Base-by-base conservation (phyloP, 1,139 yeast genomes). In the Saccharomyces hybrid region DNA sequence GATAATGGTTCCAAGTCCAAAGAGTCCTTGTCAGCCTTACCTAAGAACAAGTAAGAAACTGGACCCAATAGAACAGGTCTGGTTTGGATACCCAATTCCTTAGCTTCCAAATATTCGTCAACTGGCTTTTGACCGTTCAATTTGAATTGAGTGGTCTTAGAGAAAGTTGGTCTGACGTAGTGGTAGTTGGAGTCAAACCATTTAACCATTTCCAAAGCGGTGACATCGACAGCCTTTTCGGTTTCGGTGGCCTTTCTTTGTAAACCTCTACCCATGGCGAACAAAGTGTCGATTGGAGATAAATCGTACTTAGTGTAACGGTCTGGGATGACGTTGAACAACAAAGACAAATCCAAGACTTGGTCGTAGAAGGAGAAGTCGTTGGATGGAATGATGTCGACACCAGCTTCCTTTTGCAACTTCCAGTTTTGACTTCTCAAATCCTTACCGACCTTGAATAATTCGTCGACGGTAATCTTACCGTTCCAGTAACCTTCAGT, bases 181-280 rank as follows among this genome's bases (percentile, higher is more conserved):
- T 93, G 99, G 88, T 93, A 93, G 88, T 93, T 93, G 62, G 98
- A 88, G 78, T 93, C 99, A 68, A 93, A 93, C 99, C 99, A 93
- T 82, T 93, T 93, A 69, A 93, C 99, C 99, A 93, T 93, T 83
- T 93, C 99, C 76, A 89, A 83, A 68, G 99, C 99, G 64, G 98
- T 93, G 60, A 93, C 99, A 76, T 95, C 99, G 67, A 93, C 97
- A 65, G 96, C 96, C 66, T 86, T 81, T 60, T 84, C 74, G 65
- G 91, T 73, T 66, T 87, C 97, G 64, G 95, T 87, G 65, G 96
- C 96, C 77, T 87, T 85, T 79, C 95, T 88, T 82, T 95, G 99
- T 75, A 93, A 83, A 84, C 99, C 99, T 84, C 99, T 90, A 77
- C 98, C 99, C 99, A 93, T 95, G 71, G 99, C 99, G 74, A 93